Percentiles rank a stretch among this genome's conserved stretches.
These are phyloP conservation scores for Porphyrellus sp. DNA, from an alignment of 1,284 basidiomycete genomes.

Conservation along the genomic window DNA sequence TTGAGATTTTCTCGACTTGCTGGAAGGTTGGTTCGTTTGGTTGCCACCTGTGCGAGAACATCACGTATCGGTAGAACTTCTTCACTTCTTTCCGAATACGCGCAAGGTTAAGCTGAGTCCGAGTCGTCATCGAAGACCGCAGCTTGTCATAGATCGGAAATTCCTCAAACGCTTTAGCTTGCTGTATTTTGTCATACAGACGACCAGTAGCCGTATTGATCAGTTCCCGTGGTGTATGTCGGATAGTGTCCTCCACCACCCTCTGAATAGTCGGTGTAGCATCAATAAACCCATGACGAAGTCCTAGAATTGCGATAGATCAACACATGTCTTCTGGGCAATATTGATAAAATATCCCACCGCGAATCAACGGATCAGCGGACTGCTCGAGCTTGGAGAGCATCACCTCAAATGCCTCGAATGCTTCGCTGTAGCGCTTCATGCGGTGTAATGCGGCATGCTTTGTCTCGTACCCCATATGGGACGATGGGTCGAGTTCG, in stretches of 20 bases:
- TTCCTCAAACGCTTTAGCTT: not conserved
- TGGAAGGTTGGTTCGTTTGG: conserved; percentile 8
- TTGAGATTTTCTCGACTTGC: not conserved
- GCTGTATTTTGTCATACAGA: not conserved
- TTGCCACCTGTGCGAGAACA: conserved; percentile 18
- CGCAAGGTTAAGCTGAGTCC: not conserved
- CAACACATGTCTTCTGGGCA: not conserved
- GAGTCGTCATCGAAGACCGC: conserved; percentile 12
- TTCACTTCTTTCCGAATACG: conserved; percentile 10
- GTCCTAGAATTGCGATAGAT: not conserved
- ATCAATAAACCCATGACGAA: not conserved
- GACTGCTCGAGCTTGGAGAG: not conserved
- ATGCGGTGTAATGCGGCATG: not conserved
- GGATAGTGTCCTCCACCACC: not conserved
- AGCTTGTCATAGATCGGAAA: not conserved
- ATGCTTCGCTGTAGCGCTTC: not conserved
- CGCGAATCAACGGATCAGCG: not conserved
- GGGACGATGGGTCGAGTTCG: not conserved
- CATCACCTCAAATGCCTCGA: not conserved
- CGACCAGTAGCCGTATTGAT: not conserved
- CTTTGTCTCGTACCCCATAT: not conserved
- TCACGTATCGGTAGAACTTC: conserved; percentile 14
- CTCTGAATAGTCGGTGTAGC: not conserved
- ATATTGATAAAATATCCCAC: not conserved
- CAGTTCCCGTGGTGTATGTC: not conserved